phyloP scores from a whole-genome alignment of 495 filamentous ascomycete genomes.

The Trichoderma gamsii region DNA sequence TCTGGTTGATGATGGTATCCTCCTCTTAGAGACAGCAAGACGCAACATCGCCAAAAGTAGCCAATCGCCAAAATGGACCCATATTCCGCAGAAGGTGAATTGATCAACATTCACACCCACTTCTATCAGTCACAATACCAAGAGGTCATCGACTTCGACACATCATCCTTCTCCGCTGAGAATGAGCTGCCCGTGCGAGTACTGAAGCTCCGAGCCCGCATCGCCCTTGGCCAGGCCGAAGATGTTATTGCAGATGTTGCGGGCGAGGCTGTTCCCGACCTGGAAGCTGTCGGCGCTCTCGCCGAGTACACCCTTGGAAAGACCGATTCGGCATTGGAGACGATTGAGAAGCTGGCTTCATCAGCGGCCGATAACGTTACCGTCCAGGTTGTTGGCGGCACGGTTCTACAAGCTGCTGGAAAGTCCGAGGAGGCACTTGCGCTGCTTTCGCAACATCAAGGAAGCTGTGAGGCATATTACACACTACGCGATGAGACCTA shows the following conservation, averaged over 20 bases:
- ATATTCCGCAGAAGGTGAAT: conserved; percentile 90
- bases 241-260: conserved; percentile 63
- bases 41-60: conserved; percentile 12
- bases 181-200: conserved; percentile 75
- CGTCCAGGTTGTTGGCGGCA: conserved; percentile 75
- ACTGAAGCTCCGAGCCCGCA: conserved; percentile 70
- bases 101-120: conserved; percentile 90
- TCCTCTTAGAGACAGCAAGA: background rate
- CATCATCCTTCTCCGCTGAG: conserved; percentile 63
- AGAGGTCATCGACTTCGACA: conserved; percentile 73
- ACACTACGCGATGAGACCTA: background rate
- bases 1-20: conserved; percentile 3
- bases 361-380: conserved; percentile 63
- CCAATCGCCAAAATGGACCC: conserved; percentile 67
- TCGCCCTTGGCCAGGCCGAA: conserved; percentile 71
- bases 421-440: conserved; percentile 77
- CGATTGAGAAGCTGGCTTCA: conserved; percentile 60
- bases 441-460: conserved; percentile 74
- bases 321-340: conserved; percentile 51
- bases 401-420: conserved; percentile 68
- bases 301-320: conserved; percentile 58
- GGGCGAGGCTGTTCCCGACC: conserved; percentile 62
- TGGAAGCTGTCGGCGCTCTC: conserved; percentile 59
- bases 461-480: conserved; percentile 65
- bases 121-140: conserved; percentile 92